Evolutionary conservation across 2,329 filamentous ascomycete genomes (phyloP).

Genomic region (Stagonosporopsis cucurbitacearum): DNA sequence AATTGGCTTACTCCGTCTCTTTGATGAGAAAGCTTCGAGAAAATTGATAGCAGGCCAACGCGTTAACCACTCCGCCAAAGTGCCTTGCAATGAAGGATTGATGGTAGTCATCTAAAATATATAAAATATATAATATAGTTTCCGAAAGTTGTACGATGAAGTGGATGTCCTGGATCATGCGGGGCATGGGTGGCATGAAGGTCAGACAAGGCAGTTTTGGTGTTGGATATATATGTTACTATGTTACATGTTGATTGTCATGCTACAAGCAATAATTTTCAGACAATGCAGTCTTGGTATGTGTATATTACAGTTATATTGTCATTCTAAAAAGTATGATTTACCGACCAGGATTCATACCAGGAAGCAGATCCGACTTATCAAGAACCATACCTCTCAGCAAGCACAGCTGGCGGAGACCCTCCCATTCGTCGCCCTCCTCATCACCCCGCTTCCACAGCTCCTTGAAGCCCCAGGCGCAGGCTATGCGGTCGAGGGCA

Average conservation of each 20-base stretch:
- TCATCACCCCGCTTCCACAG: conserved; percentile 82
- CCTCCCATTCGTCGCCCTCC: conserved; percentile 88
- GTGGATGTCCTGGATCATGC: too few species aligned
- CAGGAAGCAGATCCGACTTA: conserved; percentile 86
- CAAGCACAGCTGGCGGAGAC: conserved; percentile 80
- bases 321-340: too few species aligned
- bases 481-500: conserved; percentile 83
- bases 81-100: too few species aligned
- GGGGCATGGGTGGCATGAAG: too few species aligned
- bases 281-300: neutral
- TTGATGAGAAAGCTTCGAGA: too few species aligned
- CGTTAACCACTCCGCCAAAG: conserved; percentile 32
- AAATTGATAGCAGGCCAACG: conserved; percentile 32
- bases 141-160: too few species aligned
- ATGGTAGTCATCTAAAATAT: too few species aligned
- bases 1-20: conserved; percentile 30
- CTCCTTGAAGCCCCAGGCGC: conserved; percentile 91
- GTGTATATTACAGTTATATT: conserved; percentile 12
- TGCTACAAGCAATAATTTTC: too few species aligned
- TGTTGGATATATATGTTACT: too few species aligned
- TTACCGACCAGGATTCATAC: conserved; percentile 67
- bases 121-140: too few species aligned
- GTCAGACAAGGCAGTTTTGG: too few species aligned
- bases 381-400: conserved; percentile 90
- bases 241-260: neutral